Evolutionary conservation across 78 protist species (phyloP), one percentile per base, ranked within the genome.

Genomic region (Dictyostelium purpureum): DNA sequence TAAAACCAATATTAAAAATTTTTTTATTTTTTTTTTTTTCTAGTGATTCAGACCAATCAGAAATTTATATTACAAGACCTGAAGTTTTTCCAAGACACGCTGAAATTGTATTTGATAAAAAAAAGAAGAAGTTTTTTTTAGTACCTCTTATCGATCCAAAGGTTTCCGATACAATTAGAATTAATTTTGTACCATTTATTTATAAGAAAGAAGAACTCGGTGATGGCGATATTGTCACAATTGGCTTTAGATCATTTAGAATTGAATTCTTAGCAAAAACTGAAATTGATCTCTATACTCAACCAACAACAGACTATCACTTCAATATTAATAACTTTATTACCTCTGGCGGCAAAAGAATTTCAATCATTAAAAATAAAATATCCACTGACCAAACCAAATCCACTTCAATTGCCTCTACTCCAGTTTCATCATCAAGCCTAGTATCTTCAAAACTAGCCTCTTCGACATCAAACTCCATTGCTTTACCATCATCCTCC

Each of bases 171-270:
- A 67, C 89, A 11, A 33, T 80, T 51, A 65, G 89, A 67, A 35
- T 80, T 31, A 80, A 80, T 51, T 42, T 28, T 69, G 47, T 80
- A 12, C 89, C 89, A 51, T 66, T 42, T 19, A 80, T 80, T 21
- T 66, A 67, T 47, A 80, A 51, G 37, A 31, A 18, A 37, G 67
- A 35, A 4, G 31, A 49, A 24, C 51, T 80, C 6, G 61, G 40
- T 33, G 38, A 80, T 33, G 24, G 49, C 35, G 89, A 80, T 67
- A 52, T 80, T 37, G 52, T 80, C n/a, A 37, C 89, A 18, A 33
- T 80, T 51, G n/a, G 61, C 19, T 47, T 47, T 38, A 66, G 89
- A n/a, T 69, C 89, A 67, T 67, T 80, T 57, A 80, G 54, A 73
- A 80, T 80, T 14, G 52, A 31, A 31, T 80, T 80, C 65, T 21